These are phyloP conservation scores for Heimioporus punctisporus DNA, from an alignment of 1,284 basidiomycete species.

Conservation along the genomic window DNA sequence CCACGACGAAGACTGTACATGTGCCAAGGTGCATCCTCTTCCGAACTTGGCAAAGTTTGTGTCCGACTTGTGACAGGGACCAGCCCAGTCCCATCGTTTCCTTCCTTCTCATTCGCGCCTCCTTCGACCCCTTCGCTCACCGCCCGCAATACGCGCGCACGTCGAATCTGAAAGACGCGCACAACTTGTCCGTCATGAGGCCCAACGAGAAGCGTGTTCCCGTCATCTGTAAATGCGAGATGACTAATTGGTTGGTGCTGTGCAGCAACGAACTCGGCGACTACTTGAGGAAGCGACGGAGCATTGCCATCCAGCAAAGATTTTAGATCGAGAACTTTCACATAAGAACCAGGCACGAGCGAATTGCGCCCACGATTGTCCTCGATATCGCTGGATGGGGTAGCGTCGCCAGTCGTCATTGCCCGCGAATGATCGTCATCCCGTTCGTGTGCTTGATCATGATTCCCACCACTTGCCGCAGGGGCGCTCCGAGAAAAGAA, in stretches of 20 bases:
- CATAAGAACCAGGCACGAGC: conserved; percentile 36
- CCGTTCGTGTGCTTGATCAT: conserved; percentile 1
- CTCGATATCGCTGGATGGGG: conserved; percentile 13
- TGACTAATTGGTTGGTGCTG: conserved; percentile 51
- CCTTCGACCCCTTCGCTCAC: background rate
- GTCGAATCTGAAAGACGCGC: conserved; percentile 55
- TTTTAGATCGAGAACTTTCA: conserved; percentile 58
- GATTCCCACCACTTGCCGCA: conserved; percentile 34
- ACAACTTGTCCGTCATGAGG: conserved; percentile 62
- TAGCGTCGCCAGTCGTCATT: conserved; percentile 7
- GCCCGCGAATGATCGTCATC: conserved; percentile 13
- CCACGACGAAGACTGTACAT: conserved; percentile 75
- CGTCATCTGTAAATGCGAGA: conserved; percentile 62
- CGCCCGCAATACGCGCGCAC: conserved; percentile 29
- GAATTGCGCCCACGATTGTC: conserved; percentile 6
- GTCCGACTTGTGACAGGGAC: conserved; percentile 4
- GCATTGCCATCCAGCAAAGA: conserved; percentile 32
- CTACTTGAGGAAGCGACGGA: conserved; percentile 29
- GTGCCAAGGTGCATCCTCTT: conserved; percentile 50
- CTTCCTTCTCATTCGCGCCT: background rate
- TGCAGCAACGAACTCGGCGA: conserved; percentile 52
- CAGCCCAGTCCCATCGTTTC: conserved; percentile 7
- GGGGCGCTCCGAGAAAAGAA: conserved; percentile 72
- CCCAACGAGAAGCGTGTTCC: conserved; percentile 58
- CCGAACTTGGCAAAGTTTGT: conserved; percentile 1